Evolutionary conservation across 1,284 basidiomycete species (phyloP), one percentile per base, ranked within the genome.

Genomic region (Naganishia albida): DNA sequence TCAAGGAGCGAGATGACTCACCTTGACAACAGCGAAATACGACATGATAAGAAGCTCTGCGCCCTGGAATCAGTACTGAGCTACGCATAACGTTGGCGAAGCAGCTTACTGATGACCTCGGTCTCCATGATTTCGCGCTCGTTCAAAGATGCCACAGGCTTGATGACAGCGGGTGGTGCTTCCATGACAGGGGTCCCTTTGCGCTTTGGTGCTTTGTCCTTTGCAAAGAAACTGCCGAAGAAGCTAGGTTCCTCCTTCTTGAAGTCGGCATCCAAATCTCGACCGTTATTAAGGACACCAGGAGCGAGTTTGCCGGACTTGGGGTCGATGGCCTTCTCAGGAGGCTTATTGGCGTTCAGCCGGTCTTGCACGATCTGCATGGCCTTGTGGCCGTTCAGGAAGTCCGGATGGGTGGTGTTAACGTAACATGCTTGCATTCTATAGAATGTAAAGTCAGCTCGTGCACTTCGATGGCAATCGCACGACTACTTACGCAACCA

Each of bases 331-430:
- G 78, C 78, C 74, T 80, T 80, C 70, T 81, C 79, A 20, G 84
- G 82, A 0, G 88, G 87, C 76, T 91, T 93, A 78, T 82, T 85
- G 44, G 88, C 88, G 73, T 86, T 90, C 73, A 97, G 77, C 6
- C 90, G 87, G 13, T 97, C 92, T 59, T 83, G 87, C 34, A 99
- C 90, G 66, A 97, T 86, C 3, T 89, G 81, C 87, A 97, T 93
- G 4, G 96, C 95, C 85, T 89, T 93, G 82, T 99, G 95, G 42
- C 95, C 96, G 69, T 87, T 91, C 76, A 99, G 85, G 81, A 98
- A 98, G 81, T 99, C 95, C 1, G 95, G 95, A 77, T 98, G 95
- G 2, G 93, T 97, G n/a, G 94, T 97, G 82, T 98, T 98, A 74
- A 99, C 88, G 77, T 97, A 97, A 77, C 91, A 93, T 44, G 93